Conservation (phyloP, 352 stramenopile species). For the Pythium graminicola region DNA sequence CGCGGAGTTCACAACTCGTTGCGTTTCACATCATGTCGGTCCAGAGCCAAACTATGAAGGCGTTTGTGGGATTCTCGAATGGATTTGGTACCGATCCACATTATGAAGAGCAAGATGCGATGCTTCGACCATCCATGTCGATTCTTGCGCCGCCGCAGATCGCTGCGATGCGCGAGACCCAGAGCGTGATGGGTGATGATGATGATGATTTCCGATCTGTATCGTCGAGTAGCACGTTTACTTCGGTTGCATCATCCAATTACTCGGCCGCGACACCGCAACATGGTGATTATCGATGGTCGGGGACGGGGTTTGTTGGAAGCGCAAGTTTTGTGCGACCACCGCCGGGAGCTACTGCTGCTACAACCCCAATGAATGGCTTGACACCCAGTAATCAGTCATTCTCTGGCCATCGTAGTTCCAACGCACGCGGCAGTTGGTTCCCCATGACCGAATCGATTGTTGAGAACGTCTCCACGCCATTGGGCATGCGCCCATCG, state of each 20-base stretch:
- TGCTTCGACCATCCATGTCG: constrained; percentile 55
- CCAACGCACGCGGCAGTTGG: constrained; percentile 42
- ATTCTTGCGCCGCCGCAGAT: constrained; percentile 48
- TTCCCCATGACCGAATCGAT: constrained; percentile 39
- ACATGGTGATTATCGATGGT: constrained; percentile 68
- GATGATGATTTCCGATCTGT: constrained; percentile 78
- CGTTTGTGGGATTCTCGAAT: constrained; percentile 66
- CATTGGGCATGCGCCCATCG: constrained; percentile 21
- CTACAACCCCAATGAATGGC: constrained; percentile 11
- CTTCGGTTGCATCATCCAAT: constrained; percentile 39
- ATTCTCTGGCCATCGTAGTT: constrained; percentile 27
- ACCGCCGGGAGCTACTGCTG: not conserved
- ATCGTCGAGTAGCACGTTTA: constrained; percentile 56
- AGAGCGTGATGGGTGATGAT: constrained; percentile 69
- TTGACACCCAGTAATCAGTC: constrained; percentile 24
- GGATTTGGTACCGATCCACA: constrained; percentile 69
- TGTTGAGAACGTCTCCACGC: constrained; percentile 14
- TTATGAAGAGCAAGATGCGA: constrained; percentile 54
- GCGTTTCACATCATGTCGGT: constrained; percentile 69
- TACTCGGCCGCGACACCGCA: constrained; percentile 24
- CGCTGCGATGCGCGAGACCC: constrained; percentile 32
- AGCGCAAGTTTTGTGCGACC: constrained; percentile 53
- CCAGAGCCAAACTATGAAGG: constrained; percentile 72
- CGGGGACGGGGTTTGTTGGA: constrained; percentile 69
- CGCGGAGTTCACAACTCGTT: constrained; percentile 53